Conservation (phyloP, 805 yeast species). For the Maudiozyma bulderi region DNA sequence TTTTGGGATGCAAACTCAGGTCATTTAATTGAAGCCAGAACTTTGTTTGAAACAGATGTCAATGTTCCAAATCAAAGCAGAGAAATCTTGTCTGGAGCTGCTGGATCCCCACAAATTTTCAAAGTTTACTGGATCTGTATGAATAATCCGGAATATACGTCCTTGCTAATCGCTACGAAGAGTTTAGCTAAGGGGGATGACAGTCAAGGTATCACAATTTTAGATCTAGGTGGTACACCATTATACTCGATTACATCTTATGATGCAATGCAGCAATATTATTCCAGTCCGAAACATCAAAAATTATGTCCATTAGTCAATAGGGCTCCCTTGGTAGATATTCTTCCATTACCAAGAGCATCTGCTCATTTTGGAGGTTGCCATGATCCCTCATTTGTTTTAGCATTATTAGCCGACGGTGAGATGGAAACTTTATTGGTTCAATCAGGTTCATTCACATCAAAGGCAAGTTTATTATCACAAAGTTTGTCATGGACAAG, state of each 20-base stretch:
- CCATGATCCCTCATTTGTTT: slow-evolving; percentile 61
- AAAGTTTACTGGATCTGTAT: slow-evolving; percentile 71
- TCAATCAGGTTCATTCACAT: slow-evolving; percentile 44
- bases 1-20: slow-evolving; percentile 92
- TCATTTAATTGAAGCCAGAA: slow-evolving; percentile 61
- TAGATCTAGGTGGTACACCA: slow-evolving; percentile 76
- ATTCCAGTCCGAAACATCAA: slow-evolving; percentile 49
- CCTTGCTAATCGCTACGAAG: slow-evolving; percentile 53
- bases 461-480: slow-evolving; percentile 59
- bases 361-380: slow-evolving; percentile 75
- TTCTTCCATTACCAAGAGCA: slow-evolving; percentile 46
- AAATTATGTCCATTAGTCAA: slow-evolving; percentile 47
- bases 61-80: slow-evolving; percentile 38
- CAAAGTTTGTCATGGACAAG: slow-evolving; percentile 70
- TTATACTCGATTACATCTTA: slow-evolving; percentile 73
- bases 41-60: slow-evolving; percentile 54
- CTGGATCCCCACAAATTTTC: slow-evolving; percentile 33
- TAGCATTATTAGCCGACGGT: slow-evolving; percentile 54
- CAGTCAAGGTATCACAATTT: slow-evolving; percentile 36
- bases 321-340: slow-evolving; percentile 34
- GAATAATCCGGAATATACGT: slow-evolving; percentile 70
- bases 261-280: slow-evolving; percentile 71
- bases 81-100: slow-evolving; percentile 7
- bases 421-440: slow-evolving; percentile 52
- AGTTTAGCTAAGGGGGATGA: slow-evolving; percentile 42